phyloP scores from a whole-genome alignment of 768 basidiomycete species.

The Mycena belliarum region DNA sequence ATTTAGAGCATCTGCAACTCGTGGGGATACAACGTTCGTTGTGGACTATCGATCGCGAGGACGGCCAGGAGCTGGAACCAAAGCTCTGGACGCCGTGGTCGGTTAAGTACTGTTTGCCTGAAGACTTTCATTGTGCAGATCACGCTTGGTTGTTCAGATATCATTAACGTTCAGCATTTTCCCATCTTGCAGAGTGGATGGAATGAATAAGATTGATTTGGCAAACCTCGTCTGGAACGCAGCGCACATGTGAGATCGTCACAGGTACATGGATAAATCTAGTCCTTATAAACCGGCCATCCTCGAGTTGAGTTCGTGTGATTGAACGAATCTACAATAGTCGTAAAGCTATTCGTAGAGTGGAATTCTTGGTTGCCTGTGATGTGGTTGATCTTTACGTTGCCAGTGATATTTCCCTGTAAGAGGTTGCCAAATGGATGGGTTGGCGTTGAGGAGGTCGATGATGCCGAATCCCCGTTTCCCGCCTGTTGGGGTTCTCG shows the following conservation, averaged over 20 bases:
- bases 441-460: not conserved
- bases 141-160: slow-evolving; percentile 44
- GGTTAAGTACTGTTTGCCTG: slow-evolving; percentile 39
- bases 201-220: no score
- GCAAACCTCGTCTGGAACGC: no score
- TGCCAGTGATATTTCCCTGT: slow-evolving; percentile 20
- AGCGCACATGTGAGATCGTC: no score
- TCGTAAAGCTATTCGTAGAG: slow-evolving; percentile 9
- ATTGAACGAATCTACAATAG: slow-evolving; percentile 24
- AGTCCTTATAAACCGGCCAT: not conserved
- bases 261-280: not conserved
- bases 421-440: slow-evolving; percentile 19
- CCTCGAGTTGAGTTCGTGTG: not conserved
- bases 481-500: slow-evolving; percentile 7
- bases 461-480: slow-evolving; percentile 1
- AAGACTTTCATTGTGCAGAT: slow-evolving; percentile 38
- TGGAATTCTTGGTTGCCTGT: slow-evolving; percentile 17
- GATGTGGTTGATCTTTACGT: slow-evolving; percentile 24
- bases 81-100: slow-evolving; percentile 41
- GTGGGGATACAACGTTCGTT: slow-evolving; percentile 41
- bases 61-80: slow-evolving; percentile 28
- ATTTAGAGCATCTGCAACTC: slow-evolving; percentile 32
- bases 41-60: slow-evolving; percentile 36
- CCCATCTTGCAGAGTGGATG: no score
- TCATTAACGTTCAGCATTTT: slow-evolving; percentile 1